Conservation (phyloP, 768 basidiomycete species). For the Floccularia luteovirens region DNA sequence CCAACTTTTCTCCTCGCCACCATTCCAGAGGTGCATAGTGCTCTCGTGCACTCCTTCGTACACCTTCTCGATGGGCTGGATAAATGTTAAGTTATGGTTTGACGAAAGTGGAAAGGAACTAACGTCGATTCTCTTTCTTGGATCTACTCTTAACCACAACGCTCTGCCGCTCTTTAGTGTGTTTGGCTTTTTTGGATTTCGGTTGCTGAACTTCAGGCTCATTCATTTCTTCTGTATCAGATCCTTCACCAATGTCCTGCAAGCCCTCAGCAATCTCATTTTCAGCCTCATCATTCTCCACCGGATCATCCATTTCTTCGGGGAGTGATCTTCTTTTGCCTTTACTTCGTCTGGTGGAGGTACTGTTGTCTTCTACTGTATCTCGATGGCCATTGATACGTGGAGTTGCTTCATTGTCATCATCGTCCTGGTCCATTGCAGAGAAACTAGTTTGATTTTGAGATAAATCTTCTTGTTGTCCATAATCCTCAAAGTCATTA, state of each 20-base stretch:
- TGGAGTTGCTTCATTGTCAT: conserved; percentile 24
- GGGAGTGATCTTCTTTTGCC: conserved; percentile 10
- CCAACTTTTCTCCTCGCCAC: conserved; percentile 90
- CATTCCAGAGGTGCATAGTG: conserved; percentile 74
- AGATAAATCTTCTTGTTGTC: conserved; percentile 15
- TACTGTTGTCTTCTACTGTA: too few species aligned
- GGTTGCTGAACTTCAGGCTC: conserved; percentile 22
- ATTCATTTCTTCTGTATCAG: conserved; percentile 22
- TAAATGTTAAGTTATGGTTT: neutral
- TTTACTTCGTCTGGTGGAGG: too few species aligned
- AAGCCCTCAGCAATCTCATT: conserved; percentile 34
- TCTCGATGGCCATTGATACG: too few species aligned
- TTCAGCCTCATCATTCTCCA: conserved; percentile 28
- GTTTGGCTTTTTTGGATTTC: conserved; percentile 18
- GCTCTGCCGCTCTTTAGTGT: conserved; percentile 13
- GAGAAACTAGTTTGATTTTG: conserved; percentile 36
- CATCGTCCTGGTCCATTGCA: conserved; percentile 41
- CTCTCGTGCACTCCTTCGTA: conserved; percentile 66
- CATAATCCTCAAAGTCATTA: conserved; percentile 18
- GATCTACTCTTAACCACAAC: conserved; percentile 13
- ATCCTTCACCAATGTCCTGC: conserved; percentile 25
- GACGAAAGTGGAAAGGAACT: conserved; percentile 5
- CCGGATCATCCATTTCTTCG: conserved; percentile 22
- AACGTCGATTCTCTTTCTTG: conserved; percentile 37
- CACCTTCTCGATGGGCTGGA: conserved; percentile 36